phyloP scores from a whole-genome alignment of 768 basidiomycete genomes.

The Paxillus rubicundulus region DNA sequence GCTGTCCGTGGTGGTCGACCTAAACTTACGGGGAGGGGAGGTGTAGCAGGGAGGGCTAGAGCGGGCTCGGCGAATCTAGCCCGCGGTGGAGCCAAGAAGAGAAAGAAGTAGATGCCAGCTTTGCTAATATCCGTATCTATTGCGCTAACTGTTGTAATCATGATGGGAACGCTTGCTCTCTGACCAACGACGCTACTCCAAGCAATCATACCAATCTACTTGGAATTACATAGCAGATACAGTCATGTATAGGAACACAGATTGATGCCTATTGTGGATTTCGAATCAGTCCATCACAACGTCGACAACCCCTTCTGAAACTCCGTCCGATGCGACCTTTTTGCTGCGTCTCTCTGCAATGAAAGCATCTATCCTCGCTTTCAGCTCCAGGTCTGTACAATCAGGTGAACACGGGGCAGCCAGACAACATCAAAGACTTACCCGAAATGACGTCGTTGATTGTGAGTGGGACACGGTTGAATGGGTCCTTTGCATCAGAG shows the following conservation, averaged over 20 bases:
- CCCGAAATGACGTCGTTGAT: conserved; percentile 79
- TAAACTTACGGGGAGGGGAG: conserved; percentile 25
- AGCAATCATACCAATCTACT: too few species aligned
- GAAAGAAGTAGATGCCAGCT: conserved; percentile 26
- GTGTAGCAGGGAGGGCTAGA: conserved; percentile 23
- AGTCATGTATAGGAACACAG: conserved; percentile 8
- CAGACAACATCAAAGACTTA: conserved; percentile 36
- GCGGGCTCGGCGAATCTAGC: conserved; percentile 20
- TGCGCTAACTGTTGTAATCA: not conserved
- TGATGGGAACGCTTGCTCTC: not conserved
- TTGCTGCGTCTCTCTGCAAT: conserved; percentile 54
- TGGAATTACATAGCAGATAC: conserved; percentile 1
- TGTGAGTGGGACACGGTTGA: conserved; percentile 82
- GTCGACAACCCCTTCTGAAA: conserved; percentile 27
- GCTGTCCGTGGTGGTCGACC: conserved; percentile 25
- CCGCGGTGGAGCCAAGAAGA: conserved; percentile 31
- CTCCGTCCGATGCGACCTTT: conserved; percentile 20
- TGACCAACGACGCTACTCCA: conserved; percentile 3
- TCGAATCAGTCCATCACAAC: conserved; percentile 21
- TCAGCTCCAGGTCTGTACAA: conserved; percentile 60
- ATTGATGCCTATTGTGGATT: not conserved
- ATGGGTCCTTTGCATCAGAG: conserved; percentile 90
- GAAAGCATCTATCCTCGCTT: conserved; percentile 71
- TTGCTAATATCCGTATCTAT: not conserved
- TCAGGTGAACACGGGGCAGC: conserved; percentile 7